Evolutionary conservation across 2,329 filamentous ascomycete species (phyloP).

Genomic region (Trichoderma brevicompactum): DNA sequence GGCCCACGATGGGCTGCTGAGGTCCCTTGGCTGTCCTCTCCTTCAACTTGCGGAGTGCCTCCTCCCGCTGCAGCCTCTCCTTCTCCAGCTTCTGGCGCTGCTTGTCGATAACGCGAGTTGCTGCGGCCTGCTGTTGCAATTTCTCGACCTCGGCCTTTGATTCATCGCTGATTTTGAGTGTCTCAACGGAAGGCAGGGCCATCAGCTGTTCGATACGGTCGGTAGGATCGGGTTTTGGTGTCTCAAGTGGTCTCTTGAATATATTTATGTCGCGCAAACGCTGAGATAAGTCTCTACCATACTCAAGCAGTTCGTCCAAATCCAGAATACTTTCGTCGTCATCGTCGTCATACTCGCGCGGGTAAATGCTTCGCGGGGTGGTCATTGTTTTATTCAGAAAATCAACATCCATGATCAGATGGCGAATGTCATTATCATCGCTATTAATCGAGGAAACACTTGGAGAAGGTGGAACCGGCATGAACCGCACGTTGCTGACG

Average conservation of each 20-base stretch:
- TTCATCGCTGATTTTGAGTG: constrained; percentile 39
- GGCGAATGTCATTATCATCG: constrained; percentile 4
- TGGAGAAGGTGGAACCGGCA: background rate
- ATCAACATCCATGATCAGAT: constrained; percentile 24
- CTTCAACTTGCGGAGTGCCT: constrained; percentile 31
- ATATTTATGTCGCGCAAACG: constrained; percentile 16
- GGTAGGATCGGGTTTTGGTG: constrained; percentile 28
- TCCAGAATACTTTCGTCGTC: background rate
- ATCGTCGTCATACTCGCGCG: background rate
- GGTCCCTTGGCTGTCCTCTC: constrained; percentile 30
- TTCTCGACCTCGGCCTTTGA: constrained; percentile 31
- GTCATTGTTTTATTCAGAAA: background rate
- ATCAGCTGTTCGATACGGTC: constrained; percentile 37
- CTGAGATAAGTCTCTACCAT: background rate
- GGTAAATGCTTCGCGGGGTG: background rate
- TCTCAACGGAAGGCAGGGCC: constrained; percentile 35
- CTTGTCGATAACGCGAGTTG: constrained; percentile 22
- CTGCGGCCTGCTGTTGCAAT: background rate
- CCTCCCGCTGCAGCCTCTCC: background rate
- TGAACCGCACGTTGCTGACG: background rate
- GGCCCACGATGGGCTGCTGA: constrained; percentile 35
- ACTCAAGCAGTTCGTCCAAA: background rate
- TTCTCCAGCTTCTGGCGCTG: background rate
- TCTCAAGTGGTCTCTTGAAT: background rate
- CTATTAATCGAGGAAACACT: background rate